Conservation (phyloP, 257 asterid species). For the Ocimum tenuiflorum region DNA sequence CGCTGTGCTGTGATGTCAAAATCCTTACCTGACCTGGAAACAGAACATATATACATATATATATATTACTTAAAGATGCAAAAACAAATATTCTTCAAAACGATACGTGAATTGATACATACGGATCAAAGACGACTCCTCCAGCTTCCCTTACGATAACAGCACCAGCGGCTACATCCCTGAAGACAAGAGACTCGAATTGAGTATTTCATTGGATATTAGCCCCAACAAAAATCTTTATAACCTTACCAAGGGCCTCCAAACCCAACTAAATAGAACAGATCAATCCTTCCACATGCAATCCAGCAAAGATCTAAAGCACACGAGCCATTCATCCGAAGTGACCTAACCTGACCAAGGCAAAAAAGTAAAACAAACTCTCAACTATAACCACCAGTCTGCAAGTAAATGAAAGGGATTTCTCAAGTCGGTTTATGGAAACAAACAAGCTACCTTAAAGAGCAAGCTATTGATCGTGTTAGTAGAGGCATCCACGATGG, state of each 20-base stretch:
- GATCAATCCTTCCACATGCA: slow-evolving; percentile 82
- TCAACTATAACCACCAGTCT: background rate
- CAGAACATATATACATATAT: background rate
- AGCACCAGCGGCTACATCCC: slow-evolving; percentile 95
- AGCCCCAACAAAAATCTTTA: background rate
- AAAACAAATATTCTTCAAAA: background rate
- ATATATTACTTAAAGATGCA: background rate
- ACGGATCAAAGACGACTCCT: slow-evolving; percentile 79
- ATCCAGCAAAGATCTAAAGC: slow-evolving; percentile 78
- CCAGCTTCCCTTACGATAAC: slow-evolving; percentile 77
- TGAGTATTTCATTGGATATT: slow-evolving; percentile 9
- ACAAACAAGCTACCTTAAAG: slow-evolving; percentile 47
- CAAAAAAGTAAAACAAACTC: slow-evolving; percentile 6
- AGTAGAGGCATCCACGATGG: slow-evolving; percentile 54
- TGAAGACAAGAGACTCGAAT: slow-evolving; percentile 16
- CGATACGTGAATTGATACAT: slow-evolving; percentile 24
- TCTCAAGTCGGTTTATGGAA: background rate
- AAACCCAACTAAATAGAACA: slow-evolving; percentile 64
- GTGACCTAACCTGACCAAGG: slow-evolving; percentile 80
- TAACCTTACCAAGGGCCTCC: slow-evolving; percentile 79
- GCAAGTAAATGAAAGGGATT: background rate
- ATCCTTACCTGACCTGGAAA: slow-evolving; percentile 55
- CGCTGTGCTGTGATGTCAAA: slow-evolving; percentile 68
- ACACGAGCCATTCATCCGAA: slow-evolving; percentile 85
- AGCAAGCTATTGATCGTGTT: slow-evolving; percentile 65